Evolutionary conservation across 192 early-diverging fungal genomes (phyloP).

Genomic region (Kickxella alabastrina): DNA sequence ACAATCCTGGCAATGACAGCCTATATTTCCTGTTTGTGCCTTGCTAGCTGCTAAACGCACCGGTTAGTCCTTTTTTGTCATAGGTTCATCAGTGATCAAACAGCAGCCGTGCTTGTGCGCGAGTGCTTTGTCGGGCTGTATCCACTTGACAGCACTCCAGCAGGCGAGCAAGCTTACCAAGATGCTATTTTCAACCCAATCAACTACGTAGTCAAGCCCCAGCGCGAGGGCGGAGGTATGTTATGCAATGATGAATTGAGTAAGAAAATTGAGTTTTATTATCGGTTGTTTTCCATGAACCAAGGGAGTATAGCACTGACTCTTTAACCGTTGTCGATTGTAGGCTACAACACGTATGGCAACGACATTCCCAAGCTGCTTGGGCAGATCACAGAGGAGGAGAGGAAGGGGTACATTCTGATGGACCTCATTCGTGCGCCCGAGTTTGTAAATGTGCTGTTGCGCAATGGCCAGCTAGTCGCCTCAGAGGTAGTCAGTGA

Average conservation of each 20-base stretch:
- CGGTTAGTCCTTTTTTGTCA: conserved; percentile 1
- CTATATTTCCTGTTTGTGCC: neutral
- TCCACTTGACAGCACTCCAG: conserved; percentile 68
- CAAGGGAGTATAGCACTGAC: too few relatives aligned
- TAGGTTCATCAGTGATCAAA: conserved; percentile 50
- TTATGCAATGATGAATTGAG: neutral
- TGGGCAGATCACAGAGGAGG: conserved; percentile 53
- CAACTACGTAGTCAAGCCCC: conserved; percentile 88
- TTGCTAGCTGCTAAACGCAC: too few relatives aligned
- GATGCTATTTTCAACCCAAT: conserved; percentile 62
- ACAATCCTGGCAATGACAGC: neutral
- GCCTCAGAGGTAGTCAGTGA: conserved; percentile 82
- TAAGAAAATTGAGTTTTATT: too few relatives aligned
- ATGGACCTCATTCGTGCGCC: conserved; percentile 94
- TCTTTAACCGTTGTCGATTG: neutral
- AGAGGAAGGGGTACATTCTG: conserved; percentile 83
- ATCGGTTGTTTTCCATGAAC: too few relatives aligned
- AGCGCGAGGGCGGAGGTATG: conserved; percentile 87
- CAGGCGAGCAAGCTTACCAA: conserved; percentile 64
- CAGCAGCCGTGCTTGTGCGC: conserved; percentile 54
- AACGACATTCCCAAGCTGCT: conserved; percentile 68
- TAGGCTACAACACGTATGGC: conserved; percentile 85
- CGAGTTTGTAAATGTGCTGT: conserved; percentile 64
- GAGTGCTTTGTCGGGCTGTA: conserved; percentile 86
- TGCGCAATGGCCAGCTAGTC: conserved; percentile 72